Evolutionary conservation across 257 asterid species (phyloP).

Genomic region (Jacaranda mimosifolia): DNA sequence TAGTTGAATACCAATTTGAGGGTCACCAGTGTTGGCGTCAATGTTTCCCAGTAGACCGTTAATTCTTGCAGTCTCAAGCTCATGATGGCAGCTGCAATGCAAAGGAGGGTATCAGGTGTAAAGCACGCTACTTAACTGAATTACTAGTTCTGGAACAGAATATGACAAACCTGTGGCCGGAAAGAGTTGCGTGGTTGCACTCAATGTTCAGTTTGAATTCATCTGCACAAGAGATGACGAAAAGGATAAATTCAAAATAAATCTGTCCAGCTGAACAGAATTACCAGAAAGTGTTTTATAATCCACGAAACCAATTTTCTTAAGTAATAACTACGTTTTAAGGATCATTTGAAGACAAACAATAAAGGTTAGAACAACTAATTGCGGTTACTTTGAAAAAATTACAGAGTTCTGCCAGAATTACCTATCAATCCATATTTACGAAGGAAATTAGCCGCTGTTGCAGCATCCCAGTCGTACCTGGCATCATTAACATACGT

Average conservation of each 20-base stretch:
- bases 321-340: no score
- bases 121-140: not conserved
- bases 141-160: constrained; percentile 8
- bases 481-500: constrained; percentile 44
- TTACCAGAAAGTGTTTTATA: no score
- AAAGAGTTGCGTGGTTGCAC: constrained; percentile 97
- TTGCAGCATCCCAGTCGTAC: constrained; percentile 99
- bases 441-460: constrained; percentile 91
- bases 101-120: not conserved
- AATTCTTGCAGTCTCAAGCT: constrained; percentile 96
- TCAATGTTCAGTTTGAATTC: constrained; percentile 95
- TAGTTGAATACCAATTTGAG: constrained; percentile 72
- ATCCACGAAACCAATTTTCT: no score
- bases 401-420: not conserved
- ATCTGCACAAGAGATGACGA: constrained; percentile 50
- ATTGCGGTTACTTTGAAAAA: no score
- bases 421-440: constrained; percentile 88
- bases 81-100: constrained; percentile 82
- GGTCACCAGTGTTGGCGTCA: constrained; percentile 96
- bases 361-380: no score
- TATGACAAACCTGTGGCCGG: constrained; percentile 88
- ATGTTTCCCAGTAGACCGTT: constrained; percentile 94
- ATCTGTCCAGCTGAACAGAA: no score
- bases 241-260: not conserved
- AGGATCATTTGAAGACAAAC: no score